Conservation (phyloP, 768 basidiomycete genomes). For the Hygrophorus pudorinus region DNA sequence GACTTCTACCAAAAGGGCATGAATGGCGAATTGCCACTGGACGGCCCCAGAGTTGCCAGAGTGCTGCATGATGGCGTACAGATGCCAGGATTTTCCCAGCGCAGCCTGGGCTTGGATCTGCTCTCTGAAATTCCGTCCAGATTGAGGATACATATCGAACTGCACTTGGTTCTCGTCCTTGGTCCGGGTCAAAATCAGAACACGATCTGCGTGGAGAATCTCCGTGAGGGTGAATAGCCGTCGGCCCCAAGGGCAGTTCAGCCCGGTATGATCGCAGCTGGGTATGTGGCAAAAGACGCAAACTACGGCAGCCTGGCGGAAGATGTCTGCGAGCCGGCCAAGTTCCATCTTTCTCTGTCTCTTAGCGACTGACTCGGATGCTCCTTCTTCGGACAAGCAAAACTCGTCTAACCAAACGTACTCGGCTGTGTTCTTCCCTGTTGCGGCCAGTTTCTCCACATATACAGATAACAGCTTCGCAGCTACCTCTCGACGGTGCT, state of each 20-base stretch:
- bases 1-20: conserved; percentile 15
- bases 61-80: conserved; percentile 14
- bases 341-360: conserved; percentile 10
- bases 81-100: conserved; percentile 5
- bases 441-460: too few relatives aligned
- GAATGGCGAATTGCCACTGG: conserved; percentile 14
- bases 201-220: conserved; percentile 11
- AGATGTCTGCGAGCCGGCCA: conserved; percentile 15
- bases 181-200: conserved; percentile 9
- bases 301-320: conserved; percentile 11
- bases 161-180: neutral
- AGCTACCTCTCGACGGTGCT: too few relatives aligned
- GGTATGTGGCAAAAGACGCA: conserved; percentile 12
- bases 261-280: conserved; percentile 11
- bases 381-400: too few relatives aligned
- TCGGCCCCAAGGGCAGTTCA: conserved; percentile 11
- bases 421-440: too few relatives aligned
- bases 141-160: neutral
- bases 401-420: too few relatives aligned
- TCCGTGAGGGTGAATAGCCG: conserved; percentile 15
- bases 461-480: too few relatives aligned
- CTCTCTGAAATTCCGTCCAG: conserved; percentile 4
- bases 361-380: too few relatives aligned
- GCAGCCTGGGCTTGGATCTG: conserved; percentile 2
- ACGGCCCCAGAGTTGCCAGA: conserved; percentile 9